Percentiles rank a stretch among this genome's conserved stretches.
Evolutionary conservation across 495 filamentous ascomycete species (phyloP).

Genomic region (Talaromyces trachyspermus): DNA sequence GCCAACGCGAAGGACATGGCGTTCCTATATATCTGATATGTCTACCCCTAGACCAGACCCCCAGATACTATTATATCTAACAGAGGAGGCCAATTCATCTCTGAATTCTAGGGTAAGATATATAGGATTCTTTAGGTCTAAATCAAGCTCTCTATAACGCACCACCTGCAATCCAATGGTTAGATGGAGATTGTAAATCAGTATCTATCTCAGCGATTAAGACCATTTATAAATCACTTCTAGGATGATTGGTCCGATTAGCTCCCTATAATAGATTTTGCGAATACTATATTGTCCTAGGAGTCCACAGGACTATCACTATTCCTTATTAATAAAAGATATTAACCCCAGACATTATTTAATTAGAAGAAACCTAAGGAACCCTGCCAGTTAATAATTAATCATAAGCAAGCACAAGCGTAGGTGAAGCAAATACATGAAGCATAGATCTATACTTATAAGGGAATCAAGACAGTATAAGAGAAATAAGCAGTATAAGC

Average conservation of each 20-base stretch:
- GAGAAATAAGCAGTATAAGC: background rate
- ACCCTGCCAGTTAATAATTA: background rate
- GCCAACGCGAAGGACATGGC: background rate
- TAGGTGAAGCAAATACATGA: background rate
- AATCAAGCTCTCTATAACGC: slow-evolving; percentile 15
- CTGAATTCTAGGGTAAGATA: slow-evolving; percentile 13
- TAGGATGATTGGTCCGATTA: slow-evolving; percentile 12
- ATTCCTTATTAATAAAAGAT: background rate
- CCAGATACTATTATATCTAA: slow-evolving; percentile 14
- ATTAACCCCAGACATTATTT: background rate
- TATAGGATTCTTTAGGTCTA: slow-evolving; percentile 11
- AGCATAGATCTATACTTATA: background rate
- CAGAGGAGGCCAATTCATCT: slow-evolving; percentile 13
- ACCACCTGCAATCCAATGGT: slow-evolving; percentile 15
- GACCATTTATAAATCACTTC: slow-evolving; percentile 5
- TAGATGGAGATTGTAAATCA: slow-evolving; percentile 6
- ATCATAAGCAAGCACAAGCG: background rate
- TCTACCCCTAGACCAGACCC: too few relatives aligned
- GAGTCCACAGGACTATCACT: background rate
- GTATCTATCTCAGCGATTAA: slow-evolving; percentile 4
- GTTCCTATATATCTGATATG: too few relatives aligned
- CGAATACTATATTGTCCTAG: background rate
- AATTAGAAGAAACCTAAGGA: background rate
- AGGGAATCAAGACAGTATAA: background rate
- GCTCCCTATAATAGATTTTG: slow-evolving; percentile 2